Conservation (phyloP, 345 rosid species). For the Erodium maritimum region DNA sequence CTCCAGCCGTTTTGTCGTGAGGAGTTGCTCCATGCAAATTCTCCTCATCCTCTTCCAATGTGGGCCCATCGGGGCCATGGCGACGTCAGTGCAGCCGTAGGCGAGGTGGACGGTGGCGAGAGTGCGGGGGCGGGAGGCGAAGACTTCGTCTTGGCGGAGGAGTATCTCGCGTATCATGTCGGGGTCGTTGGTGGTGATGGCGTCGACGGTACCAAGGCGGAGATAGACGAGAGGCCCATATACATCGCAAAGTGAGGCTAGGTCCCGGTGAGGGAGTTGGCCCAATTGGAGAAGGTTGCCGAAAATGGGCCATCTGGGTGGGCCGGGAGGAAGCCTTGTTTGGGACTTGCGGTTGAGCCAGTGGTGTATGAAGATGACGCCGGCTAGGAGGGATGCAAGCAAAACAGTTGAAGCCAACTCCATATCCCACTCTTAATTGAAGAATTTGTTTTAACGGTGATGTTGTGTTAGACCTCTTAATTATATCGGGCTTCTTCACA, state of each 20-base stretch:
- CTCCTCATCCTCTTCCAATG: constrained; percentile 62
- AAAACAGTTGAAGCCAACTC: constrained; percentile 13
- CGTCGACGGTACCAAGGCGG: constrained; percentile 52
- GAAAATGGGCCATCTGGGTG: constrained; percentile 56
- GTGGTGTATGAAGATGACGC: constrained; percentile 15
- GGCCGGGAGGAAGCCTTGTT: constrained; percentile 67
- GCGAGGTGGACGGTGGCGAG: constrained; percentile 71
- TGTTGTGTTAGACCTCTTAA: too few relatives aligned
- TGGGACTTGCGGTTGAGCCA: constrained; percentile 10
- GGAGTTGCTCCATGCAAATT: constrained; percentile 55
- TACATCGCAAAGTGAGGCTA: constrained; percentile 47
- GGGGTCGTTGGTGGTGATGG: constrained; percentile 78
- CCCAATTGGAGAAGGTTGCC: constrained; percentile 84
- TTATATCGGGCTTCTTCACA: neutral
- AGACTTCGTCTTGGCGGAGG: constrained; percentile 59
- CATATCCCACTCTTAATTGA: constrained; percentile 10
- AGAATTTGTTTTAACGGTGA: neutral
- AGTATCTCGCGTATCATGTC: constrained; percentile 58
- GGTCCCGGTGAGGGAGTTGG: constrained; percentile 59
- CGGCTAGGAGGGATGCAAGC: constrained; percentile 7
- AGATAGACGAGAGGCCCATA: constrained; percentile 82
- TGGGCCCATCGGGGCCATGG: constrained; percentile 68
- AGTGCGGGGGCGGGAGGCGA: constrained; percentile 73
- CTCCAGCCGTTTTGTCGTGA: constrained; percentile 41
- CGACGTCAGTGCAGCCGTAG: constrained; percentile 65